Base-by-base conservation (phyloP, 305 asterid genomes). In the Fraxinus platypoda region DNA sequence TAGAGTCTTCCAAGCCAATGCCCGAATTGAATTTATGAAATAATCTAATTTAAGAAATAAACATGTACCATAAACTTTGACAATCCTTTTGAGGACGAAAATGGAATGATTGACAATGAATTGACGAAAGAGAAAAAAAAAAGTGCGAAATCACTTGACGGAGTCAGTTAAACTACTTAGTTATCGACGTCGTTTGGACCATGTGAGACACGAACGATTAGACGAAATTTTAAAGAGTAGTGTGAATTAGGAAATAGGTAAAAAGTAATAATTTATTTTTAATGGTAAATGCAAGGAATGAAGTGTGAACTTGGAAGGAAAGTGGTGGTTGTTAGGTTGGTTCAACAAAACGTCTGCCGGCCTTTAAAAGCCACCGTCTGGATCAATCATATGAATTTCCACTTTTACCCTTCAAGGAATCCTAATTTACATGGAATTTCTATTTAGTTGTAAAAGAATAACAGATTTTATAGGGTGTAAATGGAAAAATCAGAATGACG, bases 261-360 rank as follows among this genome's bases (percentile, higher is more conserved):
- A 70, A n/a, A 78, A 17, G 8, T 38, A 75, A 78, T 78, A 62
- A 74, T 11, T 68, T 31, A 35, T 57, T 74, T 25, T 41, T 19
- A 46, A 59, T 54, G 82, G 90, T 66, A 81, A 83, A 81, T 52
- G 85, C 81, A 80, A 87, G 86, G 83, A 81, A 84, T 84, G 88
- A 79, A 87, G 91, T 84, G 88, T 86, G 85, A 83, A 73, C 80
- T 83, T 25, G 12, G 88, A 84, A 89, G 88, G 88, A 83, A 85
- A 89, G 89, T 33, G 86, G 87, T 81, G 74, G 95, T 88, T 86
- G 93, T 89, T 92, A 66, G 89, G 90, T 91, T 89, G 88, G 94
- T 92, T 88, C 90, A 91, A 92, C 96, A 83, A 90, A 83, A 87
- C 84, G 87, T 80, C 87, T 68, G 88, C 92, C 90, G 91, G 88